Base-by-base conservation (phyloP, 129 eudicot species). In the Escallonia herrerae region DNA sequence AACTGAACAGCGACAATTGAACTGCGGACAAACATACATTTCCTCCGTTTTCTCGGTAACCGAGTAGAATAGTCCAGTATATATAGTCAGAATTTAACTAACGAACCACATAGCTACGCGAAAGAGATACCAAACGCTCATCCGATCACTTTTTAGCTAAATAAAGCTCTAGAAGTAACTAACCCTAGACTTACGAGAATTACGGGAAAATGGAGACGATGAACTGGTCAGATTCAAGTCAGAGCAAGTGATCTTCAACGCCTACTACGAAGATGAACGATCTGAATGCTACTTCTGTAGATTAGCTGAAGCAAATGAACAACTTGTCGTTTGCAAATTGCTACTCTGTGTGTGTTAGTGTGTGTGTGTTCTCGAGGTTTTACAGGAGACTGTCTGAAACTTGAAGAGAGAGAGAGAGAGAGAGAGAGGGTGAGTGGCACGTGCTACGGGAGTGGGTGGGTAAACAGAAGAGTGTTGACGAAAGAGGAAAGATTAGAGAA, bases 1-100 rank as follows among this genome's bases (percentile, higher is more conserved):
- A 22, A 22, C 33, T 22, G 0, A 22, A 22, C 33, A 22, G 33
- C 33, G 33, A 22, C 11, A 57, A 1, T 9, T 58, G 44, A 58
- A 42, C 37, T 41, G 4, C 3, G 37, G 14, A 64, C 53, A 40
- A 2, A 1, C 13, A 52, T 4, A 52, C 5, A 52, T 12, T 7
- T 7, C 14, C 42, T 68, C 13, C 6, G 57, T 15, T 69, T 69
- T 10, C 46, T 59, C 74, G 10, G 58, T 56, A 44, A 68, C 57
- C 15, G 52, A 46, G 45, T 8, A 40, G 40, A 45, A 58, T 50
- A n/a, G n/a, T 58, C 51, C 2, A 47, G 37, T 37, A 49, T 51
- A 10, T 43, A 58, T 50, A 66, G 8, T 51, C 55, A 61, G 45
- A 60, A 66, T 40, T 44, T 22, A 49, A 71, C 37, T 14, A 22